A percentile compares a stretch with the other conserved stretches of the same genome.
phyloP scores from a whole-genome alignment of 2,329 filamentous ascomycete species.

The Penicillium sclerotiorum region DNA sequence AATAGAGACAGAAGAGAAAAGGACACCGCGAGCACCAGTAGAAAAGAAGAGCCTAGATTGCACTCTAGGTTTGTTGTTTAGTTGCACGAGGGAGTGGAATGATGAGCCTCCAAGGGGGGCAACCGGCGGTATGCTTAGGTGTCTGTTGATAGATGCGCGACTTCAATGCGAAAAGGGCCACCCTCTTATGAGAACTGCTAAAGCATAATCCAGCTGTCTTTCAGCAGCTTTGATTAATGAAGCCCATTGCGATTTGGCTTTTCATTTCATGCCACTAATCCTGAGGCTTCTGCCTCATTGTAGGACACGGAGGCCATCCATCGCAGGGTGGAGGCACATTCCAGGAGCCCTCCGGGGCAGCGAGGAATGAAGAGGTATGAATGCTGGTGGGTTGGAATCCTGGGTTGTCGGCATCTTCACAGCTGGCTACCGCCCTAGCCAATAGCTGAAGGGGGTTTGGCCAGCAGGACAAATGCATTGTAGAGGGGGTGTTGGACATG shows the following conservation, averaged over 20 bases:
- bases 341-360: slow-evolving; percentile 17
- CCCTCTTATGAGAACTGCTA: too few relatives aligned
- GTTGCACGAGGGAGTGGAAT: slow-evolving; percentile 25
- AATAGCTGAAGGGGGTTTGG: slow-evolving; percentile 1
- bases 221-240: too few relatives aligned
- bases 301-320: too few relatives aligned
- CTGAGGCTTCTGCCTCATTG: neutral
- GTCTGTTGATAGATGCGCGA: neutral
- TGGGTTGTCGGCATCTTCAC: slow-evolving; percentile 5
- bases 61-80: slow-evolving; percentile 25
- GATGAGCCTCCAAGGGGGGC: slow-evolving; percentile 23
- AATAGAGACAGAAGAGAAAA: slow-evolving; percentile 17
- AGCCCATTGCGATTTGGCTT: too few relatives aligned
- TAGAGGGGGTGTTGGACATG: too few relatives aligned
- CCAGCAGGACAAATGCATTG: too few relatives aligned
- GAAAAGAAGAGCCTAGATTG: slow-evolving; percentile 30
- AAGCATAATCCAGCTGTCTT: too few relatives aligned
- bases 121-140: slow-evolving; percentile 26
- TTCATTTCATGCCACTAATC: too few relatives aligned
- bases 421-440: neutral
- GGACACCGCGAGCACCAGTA: slow-evolving; percentile 12
- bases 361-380: slow-evolving; percentile 25
- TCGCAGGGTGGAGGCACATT: slow-evolving; percentile 20
- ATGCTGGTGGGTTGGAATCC: slow-evolving; percentile 28
- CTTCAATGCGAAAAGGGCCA: neutral